A percentile compares a stretch with the other conserved stretches of the same genome.
phyloP scores from a whole-genome alignment of 257 asterid genomes.

The Nicotiana undulata region DNA sequence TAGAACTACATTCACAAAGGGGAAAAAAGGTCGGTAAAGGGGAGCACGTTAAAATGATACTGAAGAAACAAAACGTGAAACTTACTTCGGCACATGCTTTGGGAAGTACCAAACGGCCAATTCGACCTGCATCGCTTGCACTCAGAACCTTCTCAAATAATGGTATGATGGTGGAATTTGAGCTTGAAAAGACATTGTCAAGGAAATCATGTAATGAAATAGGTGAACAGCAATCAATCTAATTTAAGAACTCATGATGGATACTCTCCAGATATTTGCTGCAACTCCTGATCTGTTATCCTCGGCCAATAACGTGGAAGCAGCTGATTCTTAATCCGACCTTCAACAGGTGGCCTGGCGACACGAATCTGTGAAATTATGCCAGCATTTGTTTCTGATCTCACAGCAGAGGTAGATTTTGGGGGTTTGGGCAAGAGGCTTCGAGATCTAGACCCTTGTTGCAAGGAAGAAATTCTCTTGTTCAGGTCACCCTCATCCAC shows the following conservation, averaged over 20 bases:
- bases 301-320: constrained; percentile 99
- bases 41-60: not conserved
- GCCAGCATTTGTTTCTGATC: constrained; percentile 44
- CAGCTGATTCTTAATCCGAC: constrained; percentile 82
- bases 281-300: constrained; percentile 91
- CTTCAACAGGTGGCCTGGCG: constrained; percentile 96
- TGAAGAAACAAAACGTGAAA: constrained; percentile 12
- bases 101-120: constrained; percentile 97
- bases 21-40: not conserved
- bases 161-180: constrained; percentile 80
- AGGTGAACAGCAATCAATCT: not conserved
- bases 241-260: constrained; percentile 30
- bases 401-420: constrained; percentile 38
- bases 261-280: constrained; percentile 96
- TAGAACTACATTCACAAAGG: not conserved
- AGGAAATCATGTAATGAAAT: constrained; percentile 32
- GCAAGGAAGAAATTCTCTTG: constrained; percentile 38
- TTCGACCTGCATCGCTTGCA: constrained; percentile 99
- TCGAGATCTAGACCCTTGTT: constrained; percentile 51
- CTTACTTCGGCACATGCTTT: constrained; percentile 99
- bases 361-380: constrained; percentile 61
- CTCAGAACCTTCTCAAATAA: constrained; percentile 96
- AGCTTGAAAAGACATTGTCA: constrained; percentile 44
- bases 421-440: constrained; percentile 71
- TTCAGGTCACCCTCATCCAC: constrained; percentile 49